Conservation (phyloP, 805 yeast genomes). For the Wickerhamomyces canadensis region DNA sequence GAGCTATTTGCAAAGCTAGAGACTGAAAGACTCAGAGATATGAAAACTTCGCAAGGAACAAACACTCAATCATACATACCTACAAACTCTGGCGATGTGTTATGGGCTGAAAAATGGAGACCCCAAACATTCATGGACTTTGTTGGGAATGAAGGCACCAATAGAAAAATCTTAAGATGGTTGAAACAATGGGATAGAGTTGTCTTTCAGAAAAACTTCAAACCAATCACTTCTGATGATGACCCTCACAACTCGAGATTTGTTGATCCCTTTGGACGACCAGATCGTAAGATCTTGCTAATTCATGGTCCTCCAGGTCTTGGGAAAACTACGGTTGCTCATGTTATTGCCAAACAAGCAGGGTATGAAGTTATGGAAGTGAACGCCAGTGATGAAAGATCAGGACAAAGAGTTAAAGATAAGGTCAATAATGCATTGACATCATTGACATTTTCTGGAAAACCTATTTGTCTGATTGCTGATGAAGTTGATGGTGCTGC, state of each 20-base stretch:
- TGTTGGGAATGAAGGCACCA: slow-evolving; percentile 62
- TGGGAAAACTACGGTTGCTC: slow-evolving; percentile 89
- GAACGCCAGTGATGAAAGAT: slow-evolving; percentile 79
- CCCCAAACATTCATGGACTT: slow-evolving; percentile 60
- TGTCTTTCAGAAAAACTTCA: slow-evolving; percentile 43
- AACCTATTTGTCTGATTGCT: slow-evolving; percentile 76
- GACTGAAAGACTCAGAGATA: slow-evolving; percentile 15
- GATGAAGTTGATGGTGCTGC: slow-evolving; percentile 88
- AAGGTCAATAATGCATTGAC: slow-evolving; percentile 59
- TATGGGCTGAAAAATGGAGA: slow-evolving; percentile 65
- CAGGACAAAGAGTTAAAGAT: slow-evolving; percentile 49
- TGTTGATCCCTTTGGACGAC: slow-evolving; percentile 51
- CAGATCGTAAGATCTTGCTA: slow-evolving; percentile 57
- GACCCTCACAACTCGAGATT: slow-evolving; percentile 3
- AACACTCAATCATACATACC: slow-evolving; percentile 3
- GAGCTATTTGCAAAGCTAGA: slow-evolving; percentile 30
- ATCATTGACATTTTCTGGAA: slow-evolving; percentile 58
- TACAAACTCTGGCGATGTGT: slow-evolving; percentile 5
- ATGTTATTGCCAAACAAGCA: slow-evolving; percentile 72
- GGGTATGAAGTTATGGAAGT: slow-evolving; percentile 80
- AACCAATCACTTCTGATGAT: slow-evolving; percentile 19
- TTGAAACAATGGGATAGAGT: slow-evolving; percentile 59
- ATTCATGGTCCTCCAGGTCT: slow-evolving; percentile 92
- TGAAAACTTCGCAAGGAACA: background rate
- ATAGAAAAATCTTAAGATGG: slow-evolving; percentile 58